phyloP scores from a whole-genome alignment of 345 rosid species.

The Salix dunnii region DNA sequence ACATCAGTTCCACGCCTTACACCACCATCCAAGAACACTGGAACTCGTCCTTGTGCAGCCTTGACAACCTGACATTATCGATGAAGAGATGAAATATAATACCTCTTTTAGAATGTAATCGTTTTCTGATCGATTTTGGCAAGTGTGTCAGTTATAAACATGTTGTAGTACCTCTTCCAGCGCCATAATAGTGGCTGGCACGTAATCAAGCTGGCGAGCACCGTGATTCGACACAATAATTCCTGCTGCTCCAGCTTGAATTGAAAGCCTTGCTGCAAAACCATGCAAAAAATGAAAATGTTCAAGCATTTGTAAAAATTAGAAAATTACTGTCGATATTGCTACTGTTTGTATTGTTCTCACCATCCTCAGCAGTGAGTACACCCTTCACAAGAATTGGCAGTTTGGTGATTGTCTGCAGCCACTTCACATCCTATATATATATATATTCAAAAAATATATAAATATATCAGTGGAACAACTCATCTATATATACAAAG shows the following conservation, averaged over 20 bases:
- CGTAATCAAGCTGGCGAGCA: constrained; percentile 91
- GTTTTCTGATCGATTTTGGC: not conserved
- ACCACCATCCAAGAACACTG: constrained; percentile 93
- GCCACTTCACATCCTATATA: constrained; percentile 77
- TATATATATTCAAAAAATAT: not conserved
- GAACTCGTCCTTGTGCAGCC: constrained; percentile 78
- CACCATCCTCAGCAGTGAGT: constrained; percentile 86
- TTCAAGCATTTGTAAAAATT: not conserved
- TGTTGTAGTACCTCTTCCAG: constrained; percentile 66
- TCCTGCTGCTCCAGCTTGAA: constrained; percentile 80
- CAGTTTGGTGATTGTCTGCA: constrained; percentile 77
- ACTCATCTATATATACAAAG: not conserved
- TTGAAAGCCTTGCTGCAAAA: constrained; percentile 60
- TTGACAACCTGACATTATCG: constrained; percentile 57
- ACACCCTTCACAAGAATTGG: constrained; percentile 96
- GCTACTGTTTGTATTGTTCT: constrained; percentile 13
- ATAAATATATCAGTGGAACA: not conserved
- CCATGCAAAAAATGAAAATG: not conserved
- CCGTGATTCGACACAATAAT: constrained; percentile 97
- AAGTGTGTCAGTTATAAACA: not conserved
- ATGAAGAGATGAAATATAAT: not conserved
- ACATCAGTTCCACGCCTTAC: constrained; percentile 98
- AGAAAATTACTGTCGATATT: not conserved
- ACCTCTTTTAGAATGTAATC: not conserved
- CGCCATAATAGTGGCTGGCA: constrained; percentile 82